Evolutionary conservation across 2,329 filamentous ascomycete genomes (phyloP).

Genomic region (Colletotrichum sp.): DNA sequence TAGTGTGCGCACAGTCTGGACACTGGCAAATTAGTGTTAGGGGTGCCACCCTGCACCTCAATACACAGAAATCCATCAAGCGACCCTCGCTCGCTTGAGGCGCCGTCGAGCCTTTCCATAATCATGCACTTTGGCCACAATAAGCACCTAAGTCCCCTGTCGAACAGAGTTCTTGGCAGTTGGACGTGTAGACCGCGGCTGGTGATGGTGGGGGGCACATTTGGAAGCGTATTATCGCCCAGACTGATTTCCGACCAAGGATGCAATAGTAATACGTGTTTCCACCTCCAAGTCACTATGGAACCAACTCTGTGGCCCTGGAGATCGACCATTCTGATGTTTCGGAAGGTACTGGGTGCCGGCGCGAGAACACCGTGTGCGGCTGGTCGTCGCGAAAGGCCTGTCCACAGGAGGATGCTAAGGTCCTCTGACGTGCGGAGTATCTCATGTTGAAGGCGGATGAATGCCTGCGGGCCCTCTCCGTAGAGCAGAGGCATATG

Average conservation of each 20-base stretch:
- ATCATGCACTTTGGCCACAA: background rate
- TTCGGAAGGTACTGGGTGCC: background rate
- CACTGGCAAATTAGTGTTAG: background rate
- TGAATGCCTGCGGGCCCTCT: slow-evolving; percentile 26
- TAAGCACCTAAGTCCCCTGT: background rate
- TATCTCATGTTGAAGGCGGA: slow-evolving; percentile 17
- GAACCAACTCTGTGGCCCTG: background rate
- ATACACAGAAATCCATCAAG: background rate
- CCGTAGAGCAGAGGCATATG: slow-evolving; percentile 38
- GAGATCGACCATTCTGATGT: background rate
- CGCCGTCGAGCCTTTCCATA: background rate
- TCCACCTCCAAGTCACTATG: background rate
- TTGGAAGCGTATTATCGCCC: background rate
- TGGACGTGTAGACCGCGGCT: background rate
- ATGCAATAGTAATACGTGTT: background rate
- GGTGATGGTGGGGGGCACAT: background rate
- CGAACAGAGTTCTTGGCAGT: background rate
- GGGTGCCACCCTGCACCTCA: background rate
- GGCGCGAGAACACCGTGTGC: background rate
- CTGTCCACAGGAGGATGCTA: background rate
- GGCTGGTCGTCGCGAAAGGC: background rate
- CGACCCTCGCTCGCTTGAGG: background rate
- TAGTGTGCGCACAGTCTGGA: background rate
- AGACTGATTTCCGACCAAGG: background rate
- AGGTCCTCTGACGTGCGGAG: slow-evolving; percentile 3